phyloP scores from a whole-genome alignment of 2,329 filamentous ascomycete genomes.

The Chaetomium globosum region DNA sequence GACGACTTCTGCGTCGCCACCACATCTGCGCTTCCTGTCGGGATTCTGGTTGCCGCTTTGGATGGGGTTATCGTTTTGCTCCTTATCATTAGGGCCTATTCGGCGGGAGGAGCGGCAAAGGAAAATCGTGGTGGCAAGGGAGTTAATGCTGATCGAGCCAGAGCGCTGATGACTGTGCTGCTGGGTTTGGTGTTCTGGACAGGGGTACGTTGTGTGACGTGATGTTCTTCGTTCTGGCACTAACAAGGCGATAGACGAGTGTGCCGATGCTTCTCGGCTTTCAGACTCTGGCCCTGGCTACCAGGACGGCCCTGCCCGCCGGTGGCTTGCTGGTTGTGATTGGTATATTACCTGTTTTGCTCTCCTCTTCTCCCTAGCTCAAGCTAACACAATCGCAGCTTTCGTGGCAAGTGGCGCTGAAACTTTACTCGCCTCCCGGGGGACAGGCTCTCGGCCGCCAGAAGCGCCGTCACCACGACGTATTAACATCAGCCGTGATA shows the following conservation, averaged over 20 bases:
- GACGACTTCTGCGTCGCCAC: constrained; percentile 55
- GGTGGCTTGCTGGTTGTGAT: constrained; percentile 54
- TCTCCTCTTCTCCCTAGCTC: not conserved
- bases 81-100: constrained; percentile 49
- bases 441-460: constrained; percentile 39
- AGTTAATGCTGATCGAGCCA: constrained; percentile 42
- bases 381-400: constrained; percentile 39
- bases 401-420: constrained; percentile 47
- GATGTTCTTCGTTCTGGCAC: not conserved
- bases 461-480: constrained; percentile 48
- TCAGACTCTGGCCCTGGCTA: constrained; percentile 46
- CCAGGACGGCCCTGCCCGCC: constrained; percentile 55
- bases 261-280: constrained; percentile 55
- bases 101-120: constrained; percentile 43
- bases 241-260: constrained; percentile 49
- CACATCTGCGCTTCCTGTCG: constrained; percentile 50
- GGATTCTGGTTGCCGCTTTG: constrained; percentile 49
- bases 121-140: constrained; percentile 37
- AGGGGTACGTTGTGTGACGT: constrained; percentile 47
- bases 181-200: constrained; percentile 57
- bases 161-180: constrained; percentile 48
- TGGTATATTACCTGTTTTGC: constrained; percentile 44
- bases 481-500: constrained; percentile 44
- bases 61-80: constrained; percentile 52
- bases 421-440: constrained; percentile 40